A percentile compares a stretch with the other conserved stretches of the same genome.
phyloP scores from a whole-genome alignment of 2,329 filamentous ascomycete species.

The Pseudogymnoascus sp. region DNA sequence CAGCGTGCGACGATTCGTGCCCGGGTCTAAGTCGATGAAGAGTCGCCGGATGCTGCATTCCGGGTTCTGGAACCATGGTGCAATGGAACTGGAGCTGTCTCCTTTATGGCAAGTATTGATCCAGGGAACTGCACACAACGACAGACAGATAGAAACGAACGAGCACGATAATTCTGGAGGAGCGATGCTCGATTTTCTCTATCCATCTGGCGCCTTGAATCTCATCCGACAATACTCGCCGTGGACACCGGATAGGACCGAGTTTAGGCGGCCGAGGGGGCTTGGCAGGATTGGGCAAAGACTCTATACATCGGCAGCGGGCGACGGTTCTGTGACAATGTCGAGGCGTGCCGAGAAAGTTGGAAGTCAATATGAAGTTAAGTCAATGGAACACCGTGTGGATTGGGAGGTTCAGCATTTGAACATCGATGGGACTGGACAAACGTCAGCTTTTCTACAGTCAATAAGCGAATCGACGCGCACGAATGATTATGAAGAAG shows the following conservation, averaged over 20 bases:
- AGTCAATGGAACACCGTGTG: conserved; percentile 9
- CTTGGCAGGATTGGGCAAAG: conserved; percentile 23
- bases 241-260: conserved; percentile 21
- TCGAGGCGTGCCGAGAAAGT: conserved; percentile 7
- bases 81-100: conserved; percentile 27
- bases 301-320: conserved; percentile 27
- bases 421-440: background rate
- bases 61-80: conserved; percentile 47
- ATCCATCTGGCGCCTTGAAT: conserved; percentile 31
- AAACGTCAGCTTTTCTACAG: background rate
- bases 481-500: conserved; percentile 28
- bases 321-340: conserved; percentile 7
- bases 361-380: conserved; percentile 11
- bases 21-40: conserved; percentile 23
- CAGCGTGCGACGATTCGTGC: conserved; percentile 43
- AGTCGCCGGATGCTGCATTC: conserved; percentile 42
- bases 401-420: background rate
- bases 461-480: background rate
- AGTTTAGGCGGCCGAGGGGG: conserved; percentile 15
- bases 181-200: conserved; percentile 32
- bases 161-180: conserved; percentile 14
- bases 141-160: conserved; percentile 14
- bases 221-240: conserved; percentile 27
- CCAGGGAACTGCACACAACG: conserved; percentile 14
- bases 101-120: conserved; percentile 24